Evolutionary conservation across 345 rosid species (phyloP), one percentile per base, ranked within the genome.

Genomic region (Brassica incana): DNA sequence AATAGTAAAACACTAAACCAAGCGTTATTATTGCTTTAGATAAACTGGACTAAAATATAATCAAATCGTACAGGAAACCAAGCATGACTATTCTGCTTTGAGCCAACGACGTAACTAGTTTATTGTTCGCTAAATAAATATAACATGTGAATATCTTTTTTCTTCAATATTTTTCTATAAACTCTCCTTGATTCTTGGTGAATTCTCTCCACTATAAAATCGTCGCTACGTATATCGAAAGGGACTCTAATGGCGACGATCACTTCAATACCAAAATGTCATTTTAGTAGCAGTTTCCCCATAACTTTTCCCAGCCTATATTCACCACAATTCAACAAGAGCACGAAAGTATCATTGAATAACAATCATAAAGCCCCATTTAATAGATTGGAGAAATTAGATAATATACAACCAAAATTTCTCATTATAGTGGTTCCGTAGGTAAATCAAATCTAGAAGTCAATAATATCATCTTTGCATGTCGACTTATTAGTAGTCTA

Each of bases 231-330:
- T 48, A 35, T 48, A 68, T 48, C 43, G 78, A 79, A 79, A 79
- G 65, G 11, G 75, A 79, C 74, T 60, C 65, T 74, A 73, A 68
- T 67, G 82, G 75, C 64, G 15, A 73, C 18, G 62, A 74, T 33
- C 25, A 62, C 63, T 68, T 67, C 65, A 79, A 25, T n/a, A 23
- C 52, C 36, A 40, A 79, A 15, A 54, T 79, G 74, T 79, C 33
- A 18, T 60, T 73, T 60, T 48, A 38, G 69, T 43, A 10, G 36
- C 50, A 67, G 58, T 48, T 67, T 73, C 61, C 54, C 27, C 36
- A 48, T 64, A 9, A 14, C 7, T 25, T 50, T 20, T 32, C 58
- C 3, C 64, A 67, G 48, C 74, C 78, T 54, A 23, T 62, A 56
- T 67, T 67, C 63, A 67, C 63, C 35, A 48, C 56, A 65, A 40